Evolutionary conservation across 225 moss, liverwort and hornwort genomes (phyloP), one percentile per base, ranked within the genome.

Genomic region (Physcomitrellopsis africana): DNA sequence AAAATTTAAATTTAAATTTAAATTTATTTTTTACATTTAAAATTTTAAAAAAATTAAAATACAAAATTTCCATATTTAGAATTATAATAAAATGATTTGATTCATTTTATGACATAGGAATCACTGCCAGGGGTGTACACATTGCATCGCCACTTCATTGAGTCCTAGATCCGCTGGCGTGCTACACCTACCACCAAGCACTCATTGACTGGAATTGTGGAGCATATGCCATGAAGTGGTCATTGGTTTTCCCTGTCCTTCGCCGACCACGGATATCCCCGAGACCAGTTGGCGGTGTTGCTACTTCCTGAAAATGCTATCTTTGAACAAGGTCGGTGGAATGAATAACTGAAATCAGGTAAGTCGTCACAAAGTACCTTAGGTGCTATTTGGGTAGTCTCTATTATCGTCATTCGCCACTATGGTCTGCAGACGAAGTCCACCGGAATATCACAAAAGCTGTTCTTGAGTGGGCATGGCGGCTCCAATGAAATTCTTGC

Each of bases 81-180:
- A 2, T 37, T 37, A 7, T 5, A 7, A 37, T 37, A 37, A 5
- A 5, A 37, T 37, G 4, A 37, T 37, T 7, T 4, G 7, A 5
- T 4, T 37, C 7, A 37, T 37, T 37, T 37, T 7, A 37, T 24
- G 24, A n/a, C n/a, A n/a, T n/a, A n/a, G n/a, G n/a, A n/a, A n/a
- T n/a, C n/a, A n/a, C n/a, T n/a, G n/a, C n/a, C n/a, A n/a, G n/a
- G n/a, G n/a, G n/a, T n/a, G n/a, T n/a, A n/a, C n/a, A n/a, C n/a
- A n/a, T n/a, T n/a, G n/a, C 61, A 72, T 81, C 77, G 55, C 12
- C 62, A 73, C 9, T 42, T 18, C 62, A 81, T 48, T 62, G 77
- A 55, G 67, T 67, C 52, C 22, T 1, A 19, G 23, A 55, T 67
- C 10, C 67, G 42, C 72, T 29, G 29, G 19, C 54, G 24, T 68